Base-by-base conservation (phyloP, 2,329 filamentous ascomycete species). In the Fusarium sp. region DNA sequence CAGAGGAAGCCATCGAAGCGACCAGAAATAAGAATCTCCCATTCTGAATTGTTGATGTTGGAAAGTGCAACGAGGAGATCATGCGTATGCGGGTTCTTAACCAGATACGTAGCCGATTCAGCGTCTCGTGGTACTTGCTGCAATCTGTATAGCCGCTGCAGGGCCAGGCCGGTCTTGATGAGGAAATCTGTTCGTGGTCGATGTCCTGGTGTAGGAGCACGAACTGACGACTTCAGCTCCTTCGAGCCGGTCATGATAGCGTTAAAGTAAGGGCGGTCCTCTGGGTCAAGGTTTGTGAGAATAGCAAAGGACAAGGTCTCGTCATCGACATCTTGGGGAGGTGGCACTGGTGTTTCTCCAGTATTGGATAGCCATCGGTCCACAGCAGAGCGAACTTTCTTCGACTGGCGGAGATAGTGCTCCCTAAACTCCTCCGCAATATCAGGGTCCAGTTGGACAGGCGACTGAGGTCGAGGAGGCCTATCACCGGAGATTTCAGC, bases 1-100 rank as follows among this genome's bases (percentile, higher is more conserved):
- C 95, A 97, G 25, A 98, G 86, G 82, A 98, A 98, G 7, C 95
- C 95, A 78, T 98, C 95, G 76, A 98, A 98, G 33, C 95, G 92
- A 33, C 95, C 95, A 0, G 95, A 98, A 8, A 92, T 94, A 17
- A 98, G 86, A 61, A 98, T 97, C 70, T 98, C 95, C 95, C 95
- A 98, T 81, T 98, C 95, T n/a, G 93, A 93, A 50, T 91, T 89
- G 78, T 92, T 96, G 75, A 98, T 96, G 57, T 95, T 94, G 39
- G 93, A 91, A 54, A 98, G 87, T 0, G 95, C 97, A 44, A 94
- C 91, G 6, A 98, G 89, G 36, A 97, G 90, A 77, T 96, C 92
- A 80, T 98, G 95, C 53, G 96, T 89, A 17, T 89, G 86, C 0
- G 91, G 91, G 79, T 98, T 92, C 80, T 92, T 94, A 71, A 98